Evolutionary conservation across 2,329 filamentous ascomycete species (phyloP).

Genomic region (Alternaria hordeiaustralica): DNA sequence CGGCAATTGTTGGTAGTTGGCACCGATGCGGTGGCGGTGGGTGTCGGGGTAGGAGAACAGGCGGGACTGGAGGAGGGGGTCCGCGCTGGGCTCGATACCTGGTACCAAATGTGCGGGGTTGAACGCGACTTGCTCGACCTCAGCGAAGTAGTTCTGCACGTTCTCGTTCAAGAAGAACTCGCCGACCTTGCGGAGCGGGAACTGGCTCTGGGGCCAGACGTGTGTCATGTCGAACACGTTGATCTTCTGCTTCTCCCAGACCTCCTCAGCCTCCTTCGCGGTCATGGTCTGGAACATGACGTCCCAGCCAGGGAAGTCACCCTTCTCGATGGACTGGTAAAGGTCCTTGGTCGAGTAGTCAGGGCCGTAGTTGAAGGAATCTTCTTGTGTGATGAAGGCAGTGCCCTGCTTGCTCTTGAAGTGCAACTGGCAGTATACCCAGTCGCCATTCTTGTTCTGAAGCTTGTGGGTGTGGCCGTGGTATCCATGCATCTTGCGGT

Average conservation of each 20-base stretch:
- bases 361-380: slow-evolving; percentile 58
- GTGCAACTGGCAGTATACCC: slow-evolving; percentile 62
- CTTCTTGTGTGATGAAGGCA: slow-evolving; percentile 60
- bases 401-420: slow-evolving; percentile 61
- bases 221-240: slow-evolving; percentile 63
- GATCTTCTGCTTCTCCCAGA: slow-evolving; percentile 61
- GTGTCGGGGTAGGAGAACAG: slow-evolving; percentile 75
- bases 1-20: slow-evolving; percentile 66
- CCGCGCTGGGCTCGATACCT: slow-evolving; percentile 72
- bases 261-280: slow-evolving; percentile 58
- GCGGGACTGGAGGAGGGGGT: slow-evolving; percentile 72
- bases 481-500: slow-evolving; percentile 64
- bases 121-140: slow-evolving; percentile 75
- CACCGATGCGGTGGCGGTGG: slow-evolving; percentile 63
- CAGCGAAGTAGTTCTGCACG: slow-evolving; percentile 66
- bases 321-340: slow-evolving; percentile 59
- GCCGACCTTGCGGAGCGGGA: slow-evolving; percentile 61
- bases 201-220: slow-evolving; percentile 61
- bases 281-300: slow-evolving; percentile 61
- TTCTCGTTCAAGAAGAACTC: slow-evolving; percentile 62
- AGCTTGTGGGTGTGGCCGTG: slow-evolving; percentile 61
- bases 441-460: slow-evolving; percentile 60
- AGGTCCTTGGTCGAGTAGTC: slow-evolving; percentile 62
- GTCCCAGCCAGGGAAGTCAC: slow-evolving; percentile 61
- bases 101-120: slow-evolving; percentile 71